phyloP scores from a whole-genome alignment of 164 flowering plant genomes.

The Nelumbo lutea region DNA sequence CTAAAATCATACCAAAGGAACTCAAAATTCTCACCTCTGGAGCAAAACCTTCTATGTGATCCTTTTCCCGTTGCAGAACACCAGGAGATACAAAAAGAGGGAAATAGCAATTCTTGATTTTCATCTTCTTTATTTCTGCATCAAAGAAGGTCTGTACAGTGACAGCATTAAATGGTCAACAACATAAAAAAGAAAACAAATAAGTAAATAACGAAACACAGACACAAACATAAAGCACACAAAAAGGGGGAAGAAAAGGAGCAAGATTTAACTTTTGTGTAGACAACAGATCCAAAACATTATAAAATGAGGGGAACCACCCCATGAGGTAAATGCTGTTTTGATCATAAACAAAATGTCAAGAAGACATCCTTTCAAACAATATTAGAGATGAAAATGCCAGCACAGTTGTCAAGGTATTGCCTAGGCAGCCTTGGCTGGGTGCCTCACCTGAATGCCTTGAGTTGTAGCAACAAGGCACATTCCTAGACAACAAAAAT shows the following conservation, averaged over 20 bases:
- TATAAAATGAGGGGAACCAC: background rate
- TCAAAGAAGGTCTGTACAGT: conserved; percentile 83
- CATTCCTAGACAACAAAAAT: too few species aligned
- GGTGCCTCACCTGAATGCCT: too few species aligned
- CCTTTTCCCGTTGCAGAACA: conserved; percentile 77
- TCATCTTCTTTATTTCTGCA: conserved; percentile 88
- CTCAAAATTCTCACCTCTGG: conserved; percentile 65
- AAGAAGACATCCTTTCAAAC: too few species aligned
- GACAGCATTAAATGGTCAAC: conserved; percentile 4
- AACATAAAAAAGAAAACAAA: background rate
- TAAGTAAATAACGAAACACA: background rate
- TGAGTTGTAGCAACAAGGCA: too few species aligned
- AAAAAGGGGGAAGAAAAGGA: background rate
- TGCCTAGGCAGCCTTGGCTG: too few species aligned
- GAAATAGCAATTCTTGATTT: conserved; percentile 85
- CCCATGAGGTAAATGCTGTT: too few species aligned
- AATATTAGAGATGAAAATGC: too few species aligned
- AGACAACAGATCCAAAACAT: background rate
- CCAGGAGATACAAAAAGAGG: conserved; percentile 81
- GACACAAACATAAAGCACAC: background rate
- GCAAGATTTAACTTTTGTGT: background rate
- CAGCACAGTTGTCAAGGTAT: too few species aligned
- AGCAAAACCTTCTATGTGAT: conserved; percentile 97
- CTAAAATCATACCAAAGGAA: too few species aligned
- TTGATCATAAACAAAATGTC: too few species aligned